Conservation (phyloP, 129 eudicot genomes). For the carrot (Daucus carota) region DNA sequence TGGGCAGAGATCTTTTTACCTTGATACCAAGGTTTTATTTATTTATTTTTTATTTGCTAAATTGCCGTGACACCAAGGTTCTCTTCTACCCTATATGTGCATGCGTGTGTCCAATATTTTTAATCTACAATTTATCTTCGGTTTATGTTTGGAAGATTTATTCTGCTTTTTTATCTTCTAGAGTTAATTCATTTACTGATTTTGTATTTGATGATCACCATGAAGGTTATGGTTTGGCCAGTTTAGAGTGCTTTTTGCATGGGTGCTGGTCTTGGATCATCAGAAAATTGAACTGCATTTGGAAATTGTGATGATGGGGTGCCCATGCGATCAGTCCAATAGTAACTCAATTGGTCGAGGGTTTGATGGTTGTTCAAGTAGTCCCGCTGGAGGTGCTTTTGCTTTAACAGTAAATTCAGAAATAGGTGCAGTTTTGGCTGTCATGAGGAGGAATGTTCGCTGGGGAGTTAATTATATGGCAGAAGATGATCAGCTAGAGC, state of each 20-base stretch:
- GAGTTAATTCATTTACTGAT: neutral
- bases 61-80: too few species aligned
- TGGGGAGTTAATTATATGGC: slow-evolving; percentile 95
- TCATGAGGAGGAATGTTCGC: slow-evolving; percentile 87
- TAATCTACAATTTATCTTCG: neutral
- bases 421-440: slow-evolving; percentile 81
- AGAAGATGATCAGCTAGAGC: slow-evolving; percentile 88
- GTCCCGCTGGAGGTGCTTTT: slow-evolving; percentile 37
- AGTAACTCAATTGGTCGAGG: slow-evolving; percentile 24
- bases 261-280: slow-evolving; percentile 15
- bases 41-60: too few species aligned
- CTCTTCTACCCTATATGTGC: neutral
- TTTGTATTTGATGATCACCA: slow-evolving; percentile 2
- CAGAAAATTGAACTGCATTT: slow-evolving; percentile 13
- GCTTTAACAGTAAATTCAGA: slow-evolving; percentile 79
- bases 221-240: slow-evolving; percentile 38
- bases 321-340: slow-evolving; percentile 33
- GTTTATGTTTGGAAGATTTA: neutral
- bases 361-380: slow-evolving; percentile 20
- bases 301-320: slow-evolving; percentile 34
- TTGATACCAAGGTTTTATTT: too few species aligned
- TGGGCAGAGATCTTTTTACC: neutral
- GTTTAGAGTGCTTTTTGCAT: slow-evolving; percentile 18
- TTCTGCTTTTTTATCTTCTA: neutral
- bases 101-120: neutral